These are phyloP conservation scores for Pleurotus eryngii DNA, from an alignment of 768 basidiomycete genomes.

Conservation along the genomic window DNA sequence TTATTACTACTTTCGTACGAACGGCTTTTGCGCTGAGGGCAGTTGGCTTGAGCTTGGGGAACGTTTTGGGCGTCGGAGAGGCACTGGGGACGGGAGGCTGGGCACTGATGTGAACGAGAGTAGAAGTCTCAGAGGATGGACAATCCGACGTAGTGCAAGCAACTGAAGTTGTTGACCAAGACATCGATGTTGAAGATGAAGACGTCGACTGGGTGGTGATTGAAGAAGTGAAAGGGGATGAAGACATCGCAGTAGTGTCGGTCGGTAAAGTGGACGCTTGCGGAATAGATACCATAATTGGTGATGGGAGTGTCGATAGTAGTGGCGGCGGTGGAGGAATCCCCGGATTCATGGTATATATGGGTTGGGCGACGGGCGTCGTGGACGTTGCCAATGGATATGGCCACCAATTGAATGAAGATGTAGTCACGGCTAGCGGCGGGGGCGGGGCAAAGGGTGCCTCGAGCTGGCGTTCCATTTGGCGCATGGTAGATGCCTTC, in stretches of 20 bases:
- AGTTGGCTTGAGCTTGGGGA: conserved; percentile 13
- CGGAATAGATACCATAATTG: not conserved
- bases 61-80: conserved; percentile 4
- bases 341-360: not conserved
- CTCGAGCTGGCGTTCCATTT: not conserved
- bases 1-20: conserved; percentile 21
- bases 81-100: conserved; percentile 22
- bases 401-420: conserved; percentile 36
- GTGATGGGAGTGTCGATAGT: not conserved
- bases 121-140: conserved; percentile 6
- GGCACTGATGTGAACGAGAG: conserved; percentile 30
- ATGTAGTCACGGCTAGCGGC: conserved; percentile 15
- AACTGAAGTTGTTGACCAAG: not conserved
- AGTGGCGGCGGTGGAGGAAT: not conserved
- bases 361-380: conserved; percentile 4
- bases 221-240: conserved; percentile 3
- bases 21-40: conserved; percentile 14
- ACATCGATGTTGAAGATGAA: not conserved
- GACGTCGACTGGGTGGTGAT: conserved; percentile 1
- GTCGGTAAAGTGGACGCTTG: conserved; percentile 8
- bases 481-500: not conserved
- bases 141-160: not conserved
- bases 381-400: conserved; percentile 23
- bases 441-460: conserved; percentile 2
- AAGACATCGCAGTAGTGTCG: conserved; percentile 1